phyloP scores from a whole-genome alignment of 2,329 filamentous ascomycete species.

The Aspergillus quadrilineatus region DNA sequence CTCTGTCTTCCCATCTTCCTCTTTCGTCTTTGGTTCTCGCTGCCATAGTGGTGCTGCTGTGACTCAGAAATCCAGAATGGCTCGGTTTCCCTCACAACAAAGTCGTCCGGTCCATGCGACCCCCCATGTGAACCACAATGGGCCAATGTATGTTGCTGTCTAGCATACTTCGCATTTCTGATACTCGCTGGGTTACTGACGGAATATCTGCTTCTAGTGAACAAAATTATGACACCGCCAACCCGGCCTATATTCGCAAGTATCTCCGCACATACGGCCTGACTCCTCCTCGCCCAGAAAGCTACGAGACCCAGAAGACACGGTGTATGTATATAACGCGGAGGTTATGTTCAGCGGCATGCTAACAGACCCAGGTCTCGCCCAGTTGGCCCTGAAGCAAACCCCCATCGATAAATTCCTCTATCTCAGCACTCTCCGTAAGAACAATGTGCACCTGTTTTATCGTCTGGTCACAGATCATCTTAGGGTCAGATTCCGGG shows the following conservation, averaged over 20 bases:
- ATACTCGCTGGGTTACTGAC: not conserved
- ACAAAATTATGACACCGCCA: conserved; percentile 50
- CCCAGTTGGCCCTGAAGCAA: conserved; percentile 48
- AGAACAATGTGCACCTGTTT: conserved; percentile 55
- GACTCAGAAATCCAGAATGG: conserved; percentile 32
- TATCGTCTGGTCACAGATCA: conserved; percentile 52
- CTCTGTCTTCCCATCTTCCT: conserved; percentile 21
- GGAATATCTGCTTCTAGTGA: conserved; percentile 28
- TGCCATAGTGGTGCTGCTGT: conserved; percentile 22
- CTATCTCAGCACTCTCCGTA: conserved; percentile 51
- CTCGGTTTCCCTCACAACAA: conserved; percentile 37
- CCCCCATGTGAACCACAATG: conserved; percentile 32
- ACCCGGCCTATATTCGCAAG: conserved; percentile 51
- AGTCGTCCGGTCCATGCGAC: conserved; percentile 39
- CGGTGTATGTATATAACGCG: conserved; percentile 37
- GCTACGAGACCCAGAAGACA: conserved; percentile 50
- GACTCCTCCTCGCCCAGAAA: conserved; percentile 50
- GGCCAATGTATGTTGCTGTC: conserved; percentile 31
- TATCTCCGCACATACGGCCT: conserved; percentile 53
- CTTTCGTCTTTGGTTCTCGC: conserved; percentile 14
- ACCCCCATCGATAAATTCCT: conserved; percentile 52
- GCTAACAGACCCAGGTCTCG: conserved; percentile 35
- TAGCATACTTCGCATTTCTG: not conserved
- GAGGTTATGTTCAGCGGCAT: not conserved
- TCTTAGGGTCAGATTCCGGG: conserved; percentile 34